phyloP scores from a whole-genome alignment of 495 filamentous ascomycete genomes.

The Trichoderma reesei region DNA sequence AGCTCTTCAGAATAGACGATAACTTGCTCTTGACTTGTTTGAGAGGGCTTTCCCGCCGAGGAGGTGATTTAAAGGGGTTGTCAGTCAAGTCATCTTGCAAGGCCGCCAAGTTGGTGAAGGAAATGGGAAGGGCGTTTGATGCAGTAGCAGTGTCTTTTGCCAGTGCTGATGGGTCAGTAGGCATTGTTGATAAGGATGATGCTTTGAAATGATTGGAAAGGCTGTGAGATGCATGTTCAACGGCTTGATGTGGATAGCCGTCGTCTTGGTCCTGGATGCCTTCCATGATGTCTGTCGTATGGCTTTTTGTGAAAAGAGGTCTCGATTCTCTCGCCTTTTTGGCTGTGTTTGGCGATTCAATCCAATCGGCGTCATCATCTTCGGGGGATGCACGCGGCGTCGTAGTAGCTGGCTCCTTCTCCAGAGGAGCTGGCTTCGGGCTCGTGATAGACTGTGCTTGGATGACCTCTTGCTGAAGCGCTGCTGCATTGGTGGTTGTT shows the following conservation, averaged over 20 bases:
- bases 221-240: slow-evolving; percentile 14
- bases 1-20: slow-evolving; percentile 77
- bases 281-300: slow-evolving; percentile 51
- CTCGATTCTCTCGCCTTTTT: slow-evolving; percentile 25
- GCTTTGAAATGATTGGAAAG: slow-evolving; percentile 41
- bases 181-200: slow-evolving; percentile 44
- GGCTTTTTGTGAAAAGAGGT: slow-evolving; percentile 44
- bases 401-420: slow-evolving; percentile 19
- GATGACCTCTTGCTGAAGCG: slow-evolving; percentile 19
- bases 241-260: not conserved
- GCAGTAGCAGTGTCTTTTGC: not conserved
- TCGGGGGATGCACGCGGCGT: slow-evolving; percentile 48
- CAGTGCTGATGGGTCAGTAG: slow-evolving; percentile 15
- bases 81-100: slow-evolving; percentile 40
- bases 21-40: slow-evolving; percentile 83
- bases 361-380: slow-evolving; percentile 77
- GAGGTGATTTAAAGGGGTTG: slow-evolving; percentile 63
- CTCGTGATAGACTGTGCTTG: slow-evolving; percentile 45
- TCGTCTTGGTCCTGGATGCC: slow-evolving; percentile 38
- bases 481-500: slow-evolving; percentile 47
- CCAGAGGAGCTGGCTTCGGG: slow-evolving; percentile 21
- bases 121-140: slow-evolving; percentile 51
- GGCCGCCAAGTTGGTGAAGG: slow-evolving; percentile 43
- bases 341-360: slow-evolving; percentile 46
- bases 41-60: slow-evolving; percentile 62